phyloP scores from a whole-genome alignment of 2,329 filamentous ascomycete species.

The Arthrobotrys conoides region DNA sequence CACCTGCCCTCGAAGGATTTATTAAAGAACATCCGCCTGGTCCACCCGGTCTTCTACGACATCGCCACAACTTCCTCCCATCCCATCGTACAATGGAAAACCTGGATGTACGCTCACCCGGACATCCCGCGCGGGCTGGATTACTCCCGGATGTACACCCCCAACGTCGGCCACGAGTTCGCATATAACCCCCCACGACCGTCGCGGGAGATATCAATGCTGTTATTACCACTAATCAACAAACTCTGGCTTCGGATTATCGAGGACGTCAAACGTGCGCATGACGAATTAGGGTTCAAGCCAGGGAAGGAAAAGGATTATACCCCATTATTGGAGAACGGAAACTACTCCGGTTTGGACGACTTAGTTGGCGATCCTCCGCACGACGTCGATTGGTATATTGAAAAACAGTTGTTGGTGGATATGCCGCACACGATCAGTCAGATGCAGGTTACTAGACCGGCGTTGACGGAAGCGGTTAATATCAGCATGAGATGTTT shows the following conservation, averaged over 20 bases:
- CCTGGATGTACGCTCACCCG: conserved; percentile 37
- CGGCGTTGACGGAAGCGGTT: conserved; percentile 46
- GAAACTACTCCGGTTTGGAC: conserved; percentile 53
- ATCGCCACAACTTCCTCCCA: conserved; percentile 34
- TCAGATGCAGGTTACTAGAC: conserved; percentile 50
- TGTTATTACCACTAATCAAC: conserved; percentile 39
- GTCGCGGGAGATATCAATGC: conserved; percentile 39
- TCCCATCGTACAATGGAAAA: conserved; percentile 47
- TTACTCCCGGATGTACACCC: conserved; percentile 15
- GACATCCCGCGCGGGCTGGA: conserved; percentile 23
- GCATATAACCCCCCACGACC: conserved; percentile 46
- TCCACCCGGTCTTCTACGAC: conserved; percentile 49
- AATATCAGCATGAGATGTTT: conserved; percentile 58
- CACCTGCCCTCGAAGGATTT: conserved; percentile 39
- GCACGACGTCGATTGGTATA: conserved; percentile 54
- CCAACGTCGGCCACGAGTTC: conserved; percentile 38
- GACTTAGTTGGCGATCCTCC: conserved; percentile 52
- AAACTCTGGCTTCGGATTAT: conserved; percentile 50
- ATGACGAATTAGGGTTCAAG: conserved; percentile 51
- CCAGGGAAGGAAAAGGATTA: conserved; percentile 55
- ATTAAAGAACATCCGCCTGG: conserved; percentile 24
- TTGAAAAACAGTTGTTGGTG: conserved; percentile 51
- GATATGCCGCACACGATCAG: conserved; percentile 40
- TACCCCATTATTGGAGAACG: conserved; percentile 51
- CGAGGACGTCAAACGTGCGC: conserved; percentile 45